These are phyloP conservation scores for Mesembryanthemum crystallinum DNA, from an alignment of 148 eudicot species.

Conservation along the genomic window DNA sequence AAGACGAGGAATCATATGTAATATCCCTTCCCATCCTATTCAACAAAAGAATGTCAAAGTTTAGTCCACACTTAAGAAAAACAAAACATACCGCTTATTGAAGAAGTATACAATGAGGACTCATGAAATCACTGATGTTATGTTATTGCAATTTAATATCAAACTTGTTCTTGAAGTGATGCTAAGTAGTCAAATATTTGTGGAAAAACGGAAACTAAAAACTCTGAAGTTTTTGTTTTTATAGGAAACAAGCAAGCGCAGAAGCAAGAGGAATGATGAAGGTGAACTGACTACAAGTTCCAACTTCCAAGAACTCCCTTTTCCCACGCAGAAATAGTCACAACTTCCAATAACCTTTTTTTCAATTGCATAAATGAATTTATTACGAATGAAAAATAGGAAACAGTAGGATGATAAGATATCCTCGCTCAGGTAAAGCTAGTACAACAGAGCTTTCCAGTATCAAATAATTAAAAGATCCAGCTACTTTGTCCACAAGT, in stretches of 20 bases:
- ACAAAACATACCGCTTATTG: not conserved
- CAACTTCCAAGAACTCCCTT: not conserved
- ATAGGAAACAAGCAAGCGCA: no score
- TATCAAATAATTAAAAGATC: not conserved
- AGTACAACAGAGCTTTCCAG: not conserved
- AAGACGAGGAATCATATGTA: conserved; percentile 80
- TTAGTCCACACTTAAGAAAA: conserved; percentile 6
- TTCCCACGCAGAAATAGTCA: not conserved
- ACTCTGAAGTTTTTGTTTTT: no score
- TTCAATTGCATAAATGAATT: not conserved
- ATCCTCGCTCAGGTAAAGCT: not conserved
- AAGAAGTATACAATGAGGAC: not conserved
- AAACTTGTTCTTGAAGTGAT: not conserved
- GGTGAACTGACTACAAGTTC: not conserved
- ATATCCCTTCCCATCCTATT: conserved; percentile 95
- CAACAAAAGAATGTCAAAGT: not conserved
- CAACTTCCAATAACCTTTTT: no score
- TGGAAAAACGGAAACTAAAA: not conserved
- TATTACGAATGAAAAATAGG: no score
- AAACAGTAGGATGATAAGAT: not conserved
- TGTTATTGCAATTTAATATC: not conserved
- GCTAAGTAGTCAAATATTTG: not conserved
- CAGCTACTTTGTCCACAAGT: not conserved
- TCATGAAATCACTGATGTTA: conserved; percentile 3
- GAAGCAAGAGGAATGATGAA: not conserved